Evolutionary conservation across 1,284 basidiomycete genomes (phyloP).

Genomic region (Marasmius tenuissimus): DNA sequence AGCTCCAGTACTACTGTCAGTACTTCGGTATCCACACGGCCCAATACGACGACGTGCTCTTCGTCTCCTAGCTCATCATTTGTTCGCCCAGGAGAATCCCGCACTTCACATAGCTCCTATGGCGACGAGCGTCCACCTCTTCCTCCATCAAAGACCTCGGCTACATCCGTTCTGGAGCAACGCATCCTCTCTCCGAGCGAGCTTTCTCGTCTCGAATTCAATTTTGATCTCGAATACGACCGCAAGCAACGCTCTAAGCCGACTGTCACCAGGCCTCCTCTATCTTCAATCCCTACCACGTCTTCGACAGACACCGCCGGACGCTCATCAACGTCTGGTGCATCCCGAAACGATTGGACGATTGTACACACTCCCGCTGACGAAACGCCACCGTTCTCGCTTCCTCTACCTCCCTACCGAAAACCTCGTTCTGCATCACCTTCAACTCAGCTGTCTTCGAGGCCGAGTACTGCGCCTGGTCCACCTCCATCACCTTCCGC

Average conservation of each 20-base stretch:
- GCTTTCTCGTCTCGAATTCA: constrained; percentile 32
- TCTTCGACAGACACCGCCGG: not conserved
- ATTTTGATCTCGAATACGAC: constrained; percentile 14
- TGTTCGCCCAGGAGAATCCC: constrained; percentile 43
- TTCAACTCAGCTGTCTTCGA: not conserved
- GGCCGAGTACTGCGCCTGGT: not conserved
- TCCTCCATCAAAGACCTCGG: constrained; percentile 21
- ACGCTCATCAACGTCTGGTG: not conserved
- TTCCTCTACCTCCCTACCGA: constrained; percentile 26
- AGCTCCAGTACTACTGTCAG: not conserved
- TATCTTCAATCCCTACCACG: not conserved
- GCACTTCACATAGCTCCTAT: constrained; percentile 59
- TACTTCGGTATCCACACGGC: constrained; percentile 25
- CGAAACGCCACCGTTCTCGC: constrained; percentile 28
- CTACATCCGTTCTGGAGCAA: constrained; percentile 24
- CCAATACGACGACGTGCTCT: constrained; percentile 40
- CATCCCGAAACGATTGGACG: constrained; percentile 26
- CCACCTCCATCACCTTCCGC: not conserved
- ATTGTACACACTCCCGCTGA: constrained; percentile 30
- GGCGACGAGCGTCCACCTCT: constrained; percentile 42
- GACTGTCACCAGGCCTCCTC: not conserved
- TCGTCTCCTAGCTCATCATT: constrained; percentile 63
- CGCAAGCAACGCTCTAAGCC: too few relatives aligned
- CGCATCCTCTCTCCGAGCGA: constrained; percentile 56
- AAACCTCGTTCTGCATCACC: constrained; percentile 8